Base-by-base conservation (phyloP, 2,329 filamentous ascomycete species). In the Cladosporium sp. region DNA sequence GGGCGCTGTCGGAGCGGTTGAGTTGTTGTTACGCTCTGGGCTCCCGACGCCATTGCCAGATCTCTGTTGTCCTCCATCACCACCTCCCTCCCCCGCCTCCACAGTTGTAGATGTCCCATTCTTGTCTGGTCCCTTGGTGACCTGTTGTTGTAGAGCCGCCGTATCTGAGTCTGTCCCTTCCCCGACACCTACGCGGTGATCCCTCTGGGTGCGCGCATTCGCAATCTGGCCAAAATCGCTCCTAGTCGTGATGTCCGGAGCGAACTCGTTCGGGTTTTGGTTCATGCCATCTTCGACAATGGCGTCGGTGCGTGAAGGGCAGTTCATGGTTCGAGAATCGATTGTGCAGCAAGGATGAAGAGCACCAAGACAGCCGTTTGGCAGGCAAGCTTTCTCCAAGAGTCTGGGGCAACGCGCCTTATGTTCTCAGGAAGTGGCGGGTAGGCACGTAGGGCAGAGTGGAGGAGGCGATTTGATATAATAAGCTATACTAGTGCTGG, bases 191-290 rank as follows among this genome's bases (percentile, higher is more conserved):
- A 76, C 72, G 67, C 77, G 74, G 68, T 79, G 77, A 64, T 80
- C 81, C 70, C 82, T 78, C 67, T 83, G 79, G n/a, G 82, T 78
- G 69, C 86, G 80, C 1, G 83, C 79, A 73, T 88, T 89, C 46
- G 84, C 85, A 66, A 88, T 82, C 35, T 84, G 83, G 73, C 87
- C 87, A 65, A 90, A 78, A 71, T 89, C 87, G 69, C 85, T 84
- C 65, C 85, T 80, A 6, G 87, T 89, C 2, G 87, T 89, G 37
- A 83, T 78, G 73, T 89, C 87, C n/a, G 82, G 81, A 66, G 83
- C 83, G 65, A 89, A 77, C 2, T 80, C 78, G 64, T 82, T 79
- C 0, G 87, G 88, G 68, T 81, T 89, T 76, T 89, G 88, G 72
- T 89, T 90, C 78, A 83, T 87, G 61, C 85, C 81, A 58, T 81